Base-by-base conservation (phyloP, 2,329 filamentous ascomycete species). In the Diplodia mutila region DNA sequence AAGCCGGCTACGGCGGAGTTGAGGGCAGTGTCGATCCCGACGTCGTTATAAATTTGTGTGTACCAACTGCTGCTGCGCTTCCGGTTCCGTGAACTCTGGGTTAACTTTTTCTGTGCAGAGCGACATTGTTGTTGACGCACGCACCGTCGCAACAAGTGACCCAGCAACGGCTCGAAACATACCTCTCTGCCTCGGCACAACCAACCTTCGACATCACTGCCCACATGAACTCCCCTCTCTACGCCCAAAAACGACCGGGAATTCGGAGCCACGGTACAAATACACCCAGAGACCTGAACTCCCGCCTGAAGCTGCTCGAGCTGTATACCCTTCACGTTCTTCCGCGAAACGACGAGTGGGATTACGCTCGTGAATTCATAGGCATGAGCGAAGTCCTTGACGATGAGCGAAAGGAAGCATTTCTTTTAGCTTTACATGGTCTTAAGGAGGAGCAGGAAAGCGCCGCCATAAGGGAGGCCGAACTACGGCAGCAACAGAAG, bases 281-380 rank as follows among this genome's bases (percentile, higher is more conserved):
- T 75, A 96, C 93, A 0, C 93, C 93, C 0, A 89, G 92, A 70
- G 93, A 97, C 75, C 86, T 97, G 42, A 90, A 91, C 72, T 89
- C 92, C 4, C 87, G 93, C 54, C 89, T 97, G 70, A 97, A 96
- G 81, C 91, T 99, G 51, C 87, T 99, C 61, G 95, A 99, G 80
- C 85, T 99, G 9, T 99, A 97, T 78, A 96, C 93, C 1, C 85
- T 99, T 4, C 95, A 99, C 76, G 92, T 98, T 8, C 87, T 99
- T n/a, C 89, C 94, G 5, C 87, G 93, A 65, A 98, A 97, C 73
- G 89, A 92, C 67, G 93, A 98, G 80, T 99, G 95, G 95, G 92
- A 97, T 68, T 97, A 97, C 74, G 93, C 95, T 4, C 87, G 89
- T 69, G 92, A 97, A 73, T 98, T 98, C 78, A 96, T 98, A 75